These are phyloP conservation scores for Macrolepiota dolichaula DNA, from an alignment of 768 basidiomycete species.

Conservation along the genomic window DNA sequence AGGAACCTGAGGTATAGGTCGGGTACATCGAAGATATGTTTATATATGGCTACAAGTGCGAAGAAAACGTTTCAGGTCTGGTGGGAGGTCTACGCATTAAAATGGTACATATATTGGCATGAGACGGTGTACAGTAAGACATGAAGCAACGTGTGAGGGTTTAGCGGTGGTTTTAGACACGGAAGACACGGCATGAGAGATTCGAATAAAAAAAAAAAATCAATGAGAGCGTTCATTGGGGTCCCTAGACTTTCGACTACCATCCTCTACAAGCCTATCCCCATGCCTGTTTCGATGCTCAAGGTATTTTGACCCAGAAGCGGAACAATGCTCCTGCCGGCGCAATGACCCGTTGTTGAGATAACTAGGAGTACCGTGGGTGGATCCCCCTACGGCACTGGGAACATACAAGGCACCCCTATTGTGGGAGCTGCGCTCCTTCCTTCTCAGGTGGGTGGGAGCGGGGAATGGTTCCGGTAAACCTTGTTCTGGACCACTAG, in stretches of 20 bases:
- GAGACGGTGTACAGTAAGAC: not conserved
- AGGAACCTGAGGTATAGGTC: not conserved
- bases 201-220: not conserved
- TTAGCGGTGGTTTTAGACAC: not conserved
- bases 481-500: slow-evolving; percentile 70
- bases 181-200: not conserved
- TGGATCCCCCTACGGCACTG: slow-evolving; percentile 18
- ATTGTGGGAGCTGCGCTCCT: slow-evolving; percentile 80
- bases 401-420: slow-evolving; percentile 70
- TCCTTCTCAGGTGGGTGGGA: slow-evolving; percentile 76
- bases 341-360: slow-evolving; percentile 12
- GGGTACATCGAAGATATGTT: not conserved
- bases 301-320: slow-evolving; percentile 3
- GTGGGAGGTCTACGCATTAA: not conserved
- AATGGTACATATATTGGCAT: not conserved
- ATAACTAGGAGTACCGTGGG: slow-evolving; percentile 14
- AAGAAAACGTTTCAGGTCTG: not conserved
- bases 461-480: slow-evolving; percentile 78
- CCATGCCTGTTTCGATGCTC: slow-evolving; percentile 4
- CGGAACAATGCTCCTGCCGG: slow-evolving; percentile 14
- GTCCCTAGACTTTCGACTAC: not conserved
- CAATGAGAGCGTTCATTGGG: not conserved
- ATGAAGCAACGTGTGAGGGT: not conserved
- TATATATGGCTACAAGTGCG: not conserved
- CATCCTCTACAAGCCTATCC: not conserved